A percentile compares a stretch with the other conserved stretches of the same genome.
Conservation (phyloP, 2,329 filamentous ascomycete genomes). For the Sclerotinia glacialis region DNA sequence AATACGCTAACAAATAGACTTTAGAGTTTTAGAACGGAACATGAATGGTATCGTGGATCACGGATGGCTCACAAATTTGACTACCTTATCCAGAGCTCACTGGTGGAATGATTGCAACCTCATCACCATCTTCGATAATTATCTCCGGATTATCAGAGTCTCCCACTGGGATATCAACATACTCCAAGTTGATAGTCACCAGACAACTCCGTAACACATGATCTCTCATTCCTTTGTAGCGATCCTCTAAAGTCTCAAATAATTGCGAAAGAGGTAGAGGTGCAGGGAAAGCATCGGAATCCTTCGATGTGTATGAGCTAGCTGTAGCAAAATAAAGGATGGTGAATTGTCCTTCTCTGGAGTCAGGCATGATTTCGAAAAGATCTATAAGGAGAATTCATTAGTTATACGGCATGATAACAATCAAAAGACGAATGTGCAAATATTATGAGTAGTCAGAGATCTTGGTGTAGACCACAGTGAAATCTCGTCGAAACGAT, state of each 20-base stretch:
- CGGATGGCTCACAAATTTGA: neutral
- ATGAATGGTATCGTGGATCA: neutral
- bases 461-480: slow-evolving; percentile 66
- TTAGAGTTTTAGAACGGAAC: neutral
- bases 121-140: slow-evolving; percentile 69
- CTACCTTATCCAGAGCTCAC: slow-evolving; percentile 72
- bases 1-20: neutral
- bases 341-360: slow-evolving; percentile 61
- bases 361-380: slow-evolving; percentile 23
- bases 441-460: slow-evolving; percentile 49
- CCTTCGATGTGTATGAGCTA: slow-evolving; percentile 66
- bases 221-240: slow-evolving; percentile 65
- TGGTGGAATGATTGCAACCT: slow-evolving; percentile 83
- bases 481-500: slow-evolving; percentile 50
- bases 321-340: slow-evolving; percentile 81
- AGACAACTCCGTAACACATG: slow-evolving; percentile 70
- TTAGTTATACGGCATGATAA: neutral
- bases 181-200: slow-evolving; percentile 77
- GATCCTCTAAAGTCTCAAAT: slow-evolving; percentile 65
- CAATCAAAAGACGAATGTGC: neutral
- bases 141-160: slow-evolving; percentile 43
- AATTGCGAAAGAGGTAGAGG: slow-evolving; percentile 62
- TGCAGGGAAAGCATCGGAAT: slow-evolving; percentile 63
- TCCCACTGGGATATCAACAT: slow-evolving; percentile 63
- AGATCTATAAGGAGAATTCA: neutral